Percentiles rank a stretch among this genome's conserved stretches.
Evolutionary conservation across 1,284 basidiomycete species (phyloP).

Genomic region (Moesziomyces aphidis): DNA sequence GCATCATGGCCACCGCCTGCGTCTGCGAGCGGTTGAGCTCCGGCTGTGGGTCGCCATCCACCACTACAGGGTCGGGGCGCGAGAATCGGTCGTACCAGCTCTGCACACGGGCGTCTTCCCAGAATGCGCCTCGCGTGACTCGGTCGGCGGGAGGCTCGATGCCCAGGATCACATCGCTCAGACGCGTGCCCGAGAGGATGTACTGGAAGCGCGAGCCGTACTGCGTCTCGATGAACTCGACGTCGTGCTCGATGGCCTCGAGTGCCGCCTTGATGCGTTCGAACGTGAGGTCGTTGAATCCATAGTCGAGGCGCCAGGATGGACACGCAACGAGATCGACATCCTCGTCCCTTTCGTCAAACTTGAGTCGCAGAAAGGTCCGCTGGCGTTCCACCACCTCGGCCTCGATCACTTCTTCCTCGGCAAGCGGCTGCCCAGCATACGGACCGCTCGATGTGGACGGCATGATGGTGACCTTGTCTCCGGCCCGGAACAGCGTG

Average conservation of each 20-base stretch:
- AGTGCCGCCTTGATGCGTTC: slow-evolving; percentile 80
- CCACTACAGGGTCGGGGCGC: slow-evolving; percentile 72
- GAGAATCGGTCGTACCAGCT: slow-evolving; percentile 70
- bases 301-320: slow-evolving; percentile 76
- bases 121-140: slow-evolving; percentile 73
- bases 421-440: slow-evolving; percentile 2
- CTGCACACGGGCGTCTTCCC: slow-evolving; percentile 69
- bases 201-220: slow-evolving; percentile 47
- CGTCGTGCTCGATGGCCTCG: slow-evolving; percentile 74
- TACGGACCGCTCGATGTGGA: neutral
- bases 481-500: slow-evolving; percentile 49
- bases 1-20: slow-evolving; percentile 86
- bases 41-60: slow-evolving; percentile 84
- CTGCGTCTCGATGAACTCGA: slow-evolving; percentile 68
- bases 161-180: slow-evolving; percentile 69
- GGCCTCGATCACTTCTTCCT: slow-evolving; percentile 39
- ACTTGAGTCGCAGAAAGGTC: slow-evolving; percentile 55
- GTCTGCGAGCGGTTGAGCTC: slow-evolving; percentile 82
- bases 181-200: slow-evolving; percentile 52
- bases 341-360: slow-evolving; percentile 49
- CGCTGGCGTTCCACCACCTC: slow-evolving; percentile 55
- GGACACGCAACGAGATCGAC: slow-evolving; percentile 54
- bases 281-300: slow-evolving; percentile 75
- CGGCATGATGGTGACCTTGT: slow-evolving; percentile 55
- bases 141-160: slow-evolving; percentile 75